A percentile compares a stretch with the other conserved stretches of the same genome.
Conservation (phyloP, 805 yeast genomes). For the Barnettozyma populi region DNA sequence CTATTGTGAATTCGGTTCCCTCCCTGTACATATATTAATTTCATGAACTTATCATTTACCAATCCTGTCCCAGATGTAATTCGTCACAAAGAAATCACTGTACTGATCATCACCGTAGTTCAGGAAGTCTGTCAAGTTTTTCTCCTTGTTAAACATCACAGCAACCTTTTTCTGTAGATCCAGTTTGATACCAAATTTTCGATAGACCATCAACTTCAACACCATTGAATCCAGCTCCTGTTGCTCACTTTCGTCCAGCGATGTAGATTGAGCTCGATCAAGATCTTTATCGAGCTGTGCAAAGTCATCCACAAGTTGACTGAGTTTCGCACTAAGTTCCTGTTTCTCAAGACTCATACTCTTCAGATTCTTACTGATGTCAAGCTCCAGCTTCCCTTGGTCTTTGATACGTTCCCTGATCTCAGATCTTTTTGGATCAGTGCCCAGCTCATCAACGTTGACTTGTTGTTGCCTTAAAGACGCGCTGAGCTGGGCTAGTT, state of each 20-base stretch:
- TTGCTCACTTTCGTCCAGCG: slow-evolving; percentile 22
- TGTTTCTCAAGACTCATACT: slow-evolving; percentile 41
- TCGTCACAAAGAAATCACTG: slow-evolving; percentile 64
- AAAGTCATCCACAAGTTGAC: slow-evolving; percentile 33
- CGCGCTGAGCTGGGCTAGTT: slow-evolving; percentile 17
- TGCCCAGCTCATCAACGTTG: slow-evolving; percentile 22
- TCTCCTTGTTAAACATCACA: slow-evolving; percentile 43
- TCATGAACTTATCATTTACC: neutral
- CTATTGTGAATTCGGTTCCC: neutral
- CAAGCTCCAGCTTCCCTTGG: slow-evolving; percentile 41
- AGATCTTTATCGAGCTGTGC: slow-evolving; percentile 28
- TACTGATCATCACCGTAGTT: slow-evolving; percentile 46
- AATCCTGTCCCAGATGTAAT: slow-evolving; percentile 69
- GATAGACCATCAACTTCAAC: slow-evolving; percentile 53
- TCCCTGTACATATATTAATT: slow-evolving; percentile 14
- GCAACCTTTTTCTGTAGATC: slow-evolving; percentile 39
- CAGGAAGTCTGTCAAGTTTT: slow-evolving; percentile 42
- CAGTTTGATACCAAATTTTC: slow-evolving; percentile 52
- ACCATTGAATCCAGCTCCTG: slow-evolving; percentile 38
- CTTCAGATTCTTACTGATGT: slow-evolving; percentile 47
- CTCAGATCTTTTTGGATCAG: slow-evolving; percentile 27
- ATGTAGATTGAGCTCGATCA: slow-evolving; percentile 22
- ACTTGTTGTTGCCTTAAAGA: slow-evolving; percentile 14
- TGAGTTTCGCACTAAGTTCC: slow-evolving; percentile 32
- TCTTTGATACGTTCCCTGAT: slow-evolving; percentile 28